phyloP scores from a whole-genome alignment of 148 eudicot species.

The Silene conica region DNA sequence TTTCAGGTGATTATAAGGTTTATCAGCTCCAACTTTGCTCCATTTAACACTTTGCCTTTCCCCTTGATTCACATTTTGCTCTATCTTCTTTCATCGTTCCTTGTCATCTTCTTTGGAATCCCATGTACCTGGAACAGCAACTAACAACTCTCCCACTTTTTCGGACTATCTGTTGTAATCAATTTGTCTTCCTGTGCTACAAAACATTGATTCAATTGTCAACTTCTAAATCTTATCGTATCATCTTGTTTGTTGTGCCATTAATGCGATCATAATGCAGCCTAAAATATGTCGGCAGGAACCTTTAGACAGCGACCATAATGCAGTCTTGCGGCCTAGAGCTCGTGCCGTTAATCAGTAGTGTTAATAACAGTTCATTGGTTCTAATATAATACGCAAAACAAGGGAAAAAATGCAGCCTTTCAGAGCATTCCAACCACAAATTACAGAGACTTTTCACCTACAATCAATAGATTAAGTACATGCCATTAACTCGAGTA shows the following conservation, averaged over 20 bases:
- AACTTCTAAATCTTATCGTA: background rate
- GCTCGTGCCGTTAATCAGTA: no score
- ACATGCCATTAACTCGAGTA: background rate
- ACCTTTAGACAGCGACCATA: no score
- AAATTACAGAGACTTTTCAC: background rate
- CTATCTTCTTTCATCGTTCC: background rate
- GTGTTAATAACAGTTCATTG: background rate
- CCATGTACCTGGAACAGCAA: background rate
- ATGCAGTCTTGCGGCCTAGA: no score
- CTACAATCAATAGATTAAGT: background rate
- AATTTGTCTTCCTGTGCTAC: background rate
- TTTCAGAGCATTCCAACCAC: no score
- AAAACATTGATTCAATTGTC: background rate
- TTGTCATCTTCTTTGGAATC: background rate
- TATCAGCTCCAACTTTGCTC: background rate
- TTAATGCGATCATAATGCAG: background rate
- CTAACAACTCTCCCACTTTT: background rate
- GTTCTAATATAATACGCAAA: no score
- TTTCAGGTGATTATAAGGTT: background rate
- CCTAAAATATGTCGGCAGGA: no score
- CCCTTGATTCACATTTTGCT: slow-evolving; percentile 12
- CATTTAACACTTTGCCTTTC: slow-evolving; percentile 1
- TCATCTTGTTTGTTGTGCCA: background rate
- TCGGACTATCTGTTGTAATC: background rate
- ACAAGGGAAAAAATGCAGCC: no score